Evolutionary conservation across 1,284 basidiomycete genomes (phyloP).

Genomic region (Malassezia caprae): DNA sequence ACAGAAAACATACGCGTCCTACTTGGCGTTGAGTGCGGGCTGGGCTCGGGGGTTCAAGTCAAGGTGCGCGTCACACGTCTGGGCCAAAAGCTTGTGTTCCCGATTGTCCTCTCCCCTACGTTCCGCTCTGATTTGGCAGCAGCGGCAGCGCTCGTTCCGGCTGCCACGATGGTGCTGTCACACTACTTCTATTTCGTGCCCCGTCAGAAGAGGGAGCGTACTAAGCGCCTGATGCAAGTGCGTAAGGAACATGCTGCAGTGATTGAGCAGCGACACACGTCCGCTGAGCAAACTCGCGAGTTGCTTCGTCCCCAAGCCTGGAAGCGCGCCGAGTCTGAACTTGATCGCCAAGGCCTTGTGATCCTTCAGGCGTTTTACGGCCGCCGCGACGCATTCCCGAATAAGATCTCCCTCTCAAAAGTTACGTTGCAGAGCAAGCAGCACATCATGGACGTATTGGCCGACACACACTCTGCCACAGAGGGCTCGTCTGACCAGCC

Average conservation of each 20-base stretch:
- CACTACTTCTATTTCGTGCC: constrained; percentile 59
- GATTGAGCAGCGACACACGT: constrained; percentile 55
- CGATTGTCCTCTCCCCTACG: constrained; percentile 54
- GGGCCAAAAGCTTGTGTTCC: constrained; percentile 55
- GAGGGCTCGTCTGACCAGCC: constrained; percentile 7
- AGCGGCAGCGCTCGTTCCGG: constrained; percentile 55
- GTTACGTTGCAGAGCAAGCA: constrained; percentile 3
- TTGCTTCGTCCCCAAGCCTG: constrained; percentile 51
- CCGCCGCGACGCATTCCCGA: constrained; percentile 18
- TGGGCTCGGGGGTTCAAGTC: constrained; percentile 43
- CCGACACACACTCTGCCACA: background rate
- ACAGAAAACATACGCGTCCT: constrained; percentile 47
- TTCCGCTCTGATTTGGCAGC: constrained; percentile 53
- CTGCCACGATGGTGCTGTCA: constrained; percentile 53
- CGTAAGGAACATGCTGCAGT: constrained; percentile 57
- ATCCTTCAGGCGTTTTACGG: constrained; percentile 62
- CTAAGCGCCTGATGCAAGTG: constrained; percentile 52
- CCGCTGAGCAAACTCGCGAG: constrained; percentile 55
- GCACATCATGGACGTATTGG: background rate
- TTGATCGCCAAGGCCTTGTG: constrained; percentile 55
- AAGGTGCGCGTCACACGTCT: constrained; percentile 51
- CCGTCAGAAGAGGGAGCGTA: constrained; percentile 50
- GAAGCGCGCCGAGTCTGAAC: constrained; percentile 49
- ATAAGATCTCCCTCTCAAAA: background rate
- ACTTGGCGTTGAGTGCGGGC: constrained; percentile 41